Evolutionary conservation across 192 early-diverging fungal genomes (phyloP).

Genomic region (Entomortierella beljakovae): DNA sequence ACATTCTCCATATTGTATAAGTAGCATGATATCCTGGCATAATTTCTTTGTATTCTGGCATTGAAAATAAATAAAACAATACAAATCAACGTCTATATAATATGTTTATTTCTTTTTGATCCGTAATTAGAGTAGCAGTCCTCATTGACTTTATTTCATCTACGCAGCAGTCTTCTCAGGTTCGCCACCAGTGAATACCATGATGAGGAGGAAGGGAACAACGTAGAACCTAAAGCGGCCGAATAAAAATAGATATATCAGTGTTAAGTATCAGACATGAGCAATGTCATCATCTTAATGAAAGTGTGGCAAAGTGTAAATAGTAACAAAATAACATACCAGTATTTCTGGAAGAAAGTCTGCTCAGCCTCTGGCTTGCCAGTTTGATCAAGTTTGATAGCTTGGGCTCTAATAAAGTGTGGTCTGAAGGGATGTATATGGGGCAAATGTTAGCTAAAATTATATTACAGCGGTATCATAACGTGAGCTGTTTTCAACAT

Average conservation of each 20-base stretch:
- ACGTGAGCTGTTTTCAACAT: background rate
- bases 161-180: constrained; percentile 48
- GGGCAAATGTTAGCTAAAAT: background rate
- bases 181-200: constrained; percentile 47
- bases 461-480: background rate
- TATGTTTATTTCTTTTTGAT: too few species aligned
- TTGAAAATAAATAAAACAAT: too few species aligned
- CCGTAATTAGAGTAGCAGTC: too few species aligned
- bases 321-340: constrained; percentile 7
- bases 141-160: too few species aligned
- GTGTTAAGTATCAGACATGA: background rate
- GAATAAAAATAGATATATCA: background rate
- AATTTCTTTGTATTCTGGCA: background rate
- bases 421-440: constrained; percentile 9
- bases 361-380: constrained; percentile 46
- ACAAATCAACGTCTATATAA: too few species aligned
- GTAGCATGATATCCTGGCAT: constrained; percentile 1
- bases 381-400: constrained; percentile 47
- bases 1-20: background rate
- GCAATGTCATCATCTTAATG: too few species aligned
- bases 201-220: constrained; percentile 28
- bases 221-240: constrained; percentile 32
- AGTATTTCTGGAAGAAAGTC: constrained; percentile 54
- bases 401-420: constrained; percentile 31
- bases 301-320: background rate